These are phyloP conservation scores for Fusarium denticulatum DNA, from an alignment of 2,329 filamentous ascomycete genomes.

Conservation along the genomic window DNA sequence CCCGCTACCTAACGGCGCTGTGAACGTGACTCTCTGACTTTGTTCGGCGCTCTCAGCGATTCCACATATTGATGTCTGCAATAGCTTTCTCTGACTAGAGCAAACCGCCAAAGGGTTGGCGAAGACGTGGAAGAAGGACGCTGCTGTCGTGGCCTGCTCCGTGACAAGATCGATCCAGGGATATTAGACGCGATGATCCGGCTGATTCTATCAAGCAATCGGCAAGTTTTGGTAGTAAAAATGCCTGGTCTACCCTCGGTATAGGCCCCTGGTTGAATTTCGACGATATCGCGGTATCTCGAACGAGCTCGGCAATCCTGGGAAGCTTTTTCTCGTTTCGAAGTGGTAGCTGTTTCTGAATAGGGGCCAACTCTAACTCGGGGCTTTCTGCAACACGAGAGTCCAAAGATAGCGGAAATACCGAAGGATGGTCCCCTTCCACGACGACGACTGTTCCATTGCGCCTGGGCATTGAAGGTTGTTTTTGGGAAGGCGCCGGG, in stretches of 20 bases:
- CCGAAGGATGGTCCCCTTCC: background rate
- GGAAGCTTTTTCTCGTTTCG: background rate
- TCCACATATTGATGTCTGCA: background rate
- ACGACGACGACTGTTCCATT: background rate
- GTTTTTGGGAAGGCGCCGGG: fast-evolving
- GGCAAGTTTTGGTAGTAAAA: background rate
- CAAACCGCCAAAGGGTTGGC: background rate
- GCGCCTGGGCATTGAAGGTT: background rate
- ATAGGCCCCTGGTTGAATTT: background rate
- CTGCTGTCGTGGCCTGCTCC: background rate
- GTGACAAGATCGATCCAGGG: background rate
- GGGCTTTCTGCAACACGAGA: background rate
- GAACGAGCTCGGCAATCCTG: background rate
- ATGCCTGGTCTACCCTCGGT: background rate
- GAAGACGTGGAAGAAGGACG: background rate
- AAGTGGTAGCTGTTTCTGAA: background rate
- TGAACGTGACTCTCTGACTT: background rate
- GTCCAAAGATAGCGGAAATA: background rate
- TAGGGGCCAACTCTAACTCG: background rate
- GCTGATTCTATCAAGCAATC: background rate
- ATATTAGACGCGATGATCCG: background rate
- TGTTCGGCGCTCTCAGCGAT: background rate
- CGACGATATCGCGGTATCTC: background rate
- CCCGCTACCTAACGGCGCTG: background rate
- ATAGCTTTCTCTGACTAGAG: background rate